Conservation (phyloP, 352 stramenopile genomes). For the Globisporangium echinulatum region DNA sequence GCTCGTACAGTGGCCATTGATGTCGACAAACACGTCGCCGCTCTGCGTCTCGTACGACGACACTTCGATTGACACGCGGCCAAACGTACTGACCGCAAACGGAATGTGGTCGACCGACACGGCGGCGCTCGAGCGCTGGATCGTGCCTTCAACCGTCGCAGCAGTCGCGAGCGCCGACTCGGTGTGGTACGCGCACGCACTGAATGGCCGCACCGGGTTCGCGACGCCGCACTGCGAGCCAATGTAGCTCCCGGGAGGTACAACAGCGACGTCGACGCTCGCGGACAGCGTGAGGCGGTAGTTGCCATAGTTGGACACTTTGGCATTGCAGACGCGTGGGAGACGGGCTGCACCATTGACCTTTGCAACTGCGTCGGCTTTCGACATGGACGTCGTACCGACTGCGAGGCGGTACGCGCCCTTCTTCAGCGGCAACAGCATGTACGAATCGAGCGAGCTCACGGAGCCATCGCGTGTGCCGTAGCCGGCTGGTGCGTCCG, state of each 20-base stretch:
- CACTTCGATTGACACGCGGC: constrained; percentile 52
- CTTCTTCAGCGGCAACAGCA: constrained; percentile 26
- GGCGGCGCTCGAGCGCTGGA: constrained; percentile 26
- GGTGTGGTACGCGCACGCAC: constrained; percentile 43
- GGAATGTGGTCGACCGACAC: constrained; percentile 59
- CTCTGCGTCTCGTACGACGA: constrained; percentile 43
- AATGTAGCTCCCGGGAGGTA: constrained; percentile 45
- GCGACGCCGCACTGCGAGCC: constrained; percentile 42
- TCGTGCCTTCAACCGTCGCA: constrained; percentile 42
- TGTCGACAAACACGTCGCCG: constrained; percentile 32
- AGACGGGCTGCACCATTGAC: constrained; percentile 26
- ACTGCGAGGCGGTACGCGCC: constrained; percentile 58
- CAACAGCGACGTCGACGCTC: constrained; percentile 22
- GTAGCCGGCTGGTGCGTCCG: constrained; percentile 37
- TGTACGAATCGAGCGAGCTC: constrained; percentile 49
- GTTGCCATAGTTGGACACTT: constrained; percentile 62
- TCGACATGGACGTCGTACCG: constrained; percentile 42
- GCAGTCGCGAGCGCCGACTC: constrained; percentile 30
- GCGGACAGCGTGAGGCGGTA: constrained; percentile 55
- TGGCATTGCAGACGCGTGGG: constrained; percentile 36
- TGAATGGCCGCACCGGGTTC: constrained; percentile 26
- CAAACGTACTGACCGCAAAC: constrained; percentile 40
- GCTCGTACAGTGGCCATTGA: constrained; percentile 58
- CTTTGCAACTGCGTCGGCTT: constrained; percentile 31
- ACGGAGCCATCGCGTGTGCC: constrained; percentile 44